These are phyloP conservation scores for slime mould (Dictyostelium discoideum) DNA, from an alignment of 78 protist genomes.

Conservation along the genomic window DNA sequence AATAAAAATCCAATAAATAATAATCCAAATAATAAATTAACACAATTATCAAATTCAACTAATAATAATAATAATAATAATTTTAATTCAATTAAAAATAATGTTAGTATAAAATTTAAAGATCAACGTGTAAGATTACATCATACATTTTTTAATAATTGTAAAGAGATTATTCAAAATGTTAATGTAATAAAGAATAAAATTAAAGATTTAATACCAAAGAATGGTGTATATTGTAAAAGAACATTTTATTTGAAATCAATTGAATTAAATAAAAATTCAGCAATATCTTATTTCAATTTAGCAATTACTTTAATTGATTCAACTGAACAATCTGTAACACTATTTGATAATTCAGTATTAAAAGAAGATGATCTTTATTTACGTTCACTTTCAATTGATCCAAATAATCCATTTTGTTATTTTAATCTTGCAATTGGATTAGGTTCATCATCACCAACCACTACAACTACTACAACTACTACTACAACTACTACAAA, in stretches of 20 bases:
- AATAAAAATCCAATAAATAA: neutral
- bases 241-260: neutral
- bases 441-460: neutral
- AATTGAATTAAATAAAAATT: slow-evolving; percentile 7
- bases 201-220: slow-evolving; percentile 18
- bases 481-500: neutral
- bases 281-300: neutral
- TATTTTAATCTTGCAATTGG: slow-evolving; percentile 18
- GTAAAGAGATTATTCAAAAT: slow-evolving; percentile 1
- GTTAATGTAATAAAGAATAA: neutral
- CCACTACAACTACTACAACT: neutral
- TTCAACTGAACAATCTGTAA: neutral
- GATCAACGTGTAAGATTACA: slow-evolving; percentile 1
- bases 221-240: neutral
- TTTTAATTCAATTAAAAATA: neutral
- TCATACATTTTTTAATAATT: neutral
- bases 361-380: neutral
- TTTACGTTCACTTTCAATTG: neutral
- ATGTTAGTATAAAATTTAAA: neutral
- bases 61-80: neutral
- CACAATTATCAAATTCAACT: neutral
- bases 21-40: neutral
- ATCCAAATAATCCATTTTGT: slow-evolving; percentile 1
- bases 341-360: neutral
- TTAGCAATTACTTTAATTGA: neutral